Conservation (phyloP, 257 asterid species). For the Striga asiatica region DNA sequence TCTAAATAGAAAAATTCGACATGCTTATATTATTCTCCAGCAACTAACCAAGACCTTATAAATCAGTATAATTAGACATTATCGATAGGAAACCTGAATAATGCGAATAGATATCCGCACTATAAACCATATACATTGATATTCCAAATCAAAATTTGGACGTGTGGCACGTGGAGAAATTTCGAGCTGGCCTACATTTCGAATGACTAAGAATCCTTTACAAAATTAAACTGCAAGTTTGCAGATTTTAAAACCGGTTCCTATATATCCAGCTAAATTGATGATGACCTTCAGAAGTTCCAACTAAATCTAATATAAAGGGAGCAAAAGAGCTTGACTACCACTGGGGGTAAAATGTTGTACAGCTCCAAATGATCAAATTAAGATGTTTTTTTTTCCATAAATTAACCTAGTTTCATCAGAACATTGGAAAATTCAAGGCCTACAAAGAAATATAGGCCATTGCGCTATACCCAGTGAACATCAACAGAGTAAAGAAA, state of each 20-base stretch:
- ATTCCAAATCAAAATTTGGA: too few species aligned
- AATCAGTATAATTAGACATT: not conserved
- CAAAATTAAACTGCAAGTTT: too few species aligned
- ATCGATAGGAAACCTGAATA: not conserved
- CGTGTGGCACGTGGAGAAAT: too few species aligned
- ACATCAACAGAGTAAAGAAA: slow-evolving; percentile 5
- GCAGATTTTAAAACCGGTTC: too few species aligned
- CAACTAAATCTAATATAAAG: too few species aligned
- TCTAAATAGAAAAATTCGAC: not conserved
- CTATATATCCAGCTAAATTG: too few species aligned
- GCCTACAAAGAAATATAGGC: not conserved
- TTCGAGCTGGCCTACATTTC: too few species aligned
- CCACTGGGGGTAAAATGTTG: not conserved
- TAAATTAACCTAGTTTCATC: not conserved
- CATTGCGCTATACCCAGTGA: not conserved
- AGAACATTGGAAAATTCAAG: slow-evolving; percentile 1
- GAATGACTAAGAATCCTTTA: too few species aligned
- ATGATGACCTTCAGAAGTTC: not conserved
- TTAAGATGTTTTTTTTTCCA: not conserved
- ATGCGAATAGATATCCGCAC: too few species aligned
- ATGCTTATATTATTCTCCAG: too few species aligned
- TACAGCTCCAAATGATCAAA: not conserved
- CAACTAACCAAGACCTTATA: not conserved
- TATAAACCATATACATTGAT: too few species aligned
- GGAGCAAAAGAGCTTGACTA: too few species aligned